Conservation (phyloP, 179 eudicot genomes). For the Drosera spatulata region DNA sequence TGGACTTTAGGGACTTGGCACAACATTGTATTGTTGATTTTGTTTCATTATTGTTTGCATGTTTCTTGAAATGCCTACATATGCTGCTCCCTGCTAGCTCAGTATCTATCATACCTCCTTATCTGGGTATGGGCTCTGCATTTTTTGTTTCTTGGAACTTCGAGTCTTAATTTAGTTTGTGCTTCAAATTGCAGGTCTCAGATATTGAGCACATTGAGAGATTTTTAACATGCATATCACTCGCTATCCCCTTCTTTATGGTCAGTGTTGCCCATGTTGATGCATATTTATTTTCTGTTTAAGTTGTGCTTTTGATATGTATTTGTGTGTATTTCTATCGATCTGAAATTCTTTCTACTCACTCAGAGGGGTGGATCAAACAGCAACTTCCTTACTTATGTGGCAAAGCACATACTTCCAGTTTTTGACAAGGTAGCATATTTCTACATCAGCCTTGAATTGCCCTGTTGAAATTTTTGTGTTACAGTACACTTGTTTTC, state of each 20-base stretch:
- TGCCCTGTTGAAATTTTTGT: no score
- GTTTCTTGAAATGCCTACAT: neutral
- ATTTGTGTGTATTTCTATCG: no score
- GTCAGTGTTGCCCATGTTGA: constrained; percentile 26
- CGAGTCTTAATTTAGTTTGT: neutral
- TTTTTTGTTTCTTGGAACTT: neutral
- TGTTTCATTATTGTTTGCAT: no score
- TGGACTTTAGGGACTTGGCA: no score
- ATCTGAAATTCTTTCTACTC: constrained; percentile 6
- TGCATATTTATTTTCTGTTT: neutral
- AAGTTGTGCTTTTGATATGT: no score
- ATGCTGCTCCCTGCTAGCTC: no score
- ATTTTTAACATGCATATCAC: constrained; percentile 55
- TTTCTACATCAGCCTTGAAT: neutral
- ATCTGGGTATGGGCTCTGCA: neutral
- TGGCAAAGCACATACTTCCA: constrained; percentile 63
- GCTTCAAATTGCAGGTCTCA: constrained; percentile 41
- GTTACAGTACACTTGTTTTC: no score
- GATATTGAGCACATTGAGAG: constrained; percentile 86
- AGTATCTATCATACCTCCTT: no score
- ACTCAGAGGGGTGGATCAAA: constrained; percentile 82
- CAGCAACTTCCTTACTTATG: constrained; percentile 62
- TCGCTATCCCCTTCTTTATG: constrained; percentile 71
- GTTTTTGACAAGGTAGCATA: constrained; percentile 80
- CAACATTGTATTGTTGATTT: no score